These are phyloP conservation scores for Talaromyces trachyspermus DNA, from an alignment of 495 filamentous ascomycete species.

Conservation along the genomic window DNA sequence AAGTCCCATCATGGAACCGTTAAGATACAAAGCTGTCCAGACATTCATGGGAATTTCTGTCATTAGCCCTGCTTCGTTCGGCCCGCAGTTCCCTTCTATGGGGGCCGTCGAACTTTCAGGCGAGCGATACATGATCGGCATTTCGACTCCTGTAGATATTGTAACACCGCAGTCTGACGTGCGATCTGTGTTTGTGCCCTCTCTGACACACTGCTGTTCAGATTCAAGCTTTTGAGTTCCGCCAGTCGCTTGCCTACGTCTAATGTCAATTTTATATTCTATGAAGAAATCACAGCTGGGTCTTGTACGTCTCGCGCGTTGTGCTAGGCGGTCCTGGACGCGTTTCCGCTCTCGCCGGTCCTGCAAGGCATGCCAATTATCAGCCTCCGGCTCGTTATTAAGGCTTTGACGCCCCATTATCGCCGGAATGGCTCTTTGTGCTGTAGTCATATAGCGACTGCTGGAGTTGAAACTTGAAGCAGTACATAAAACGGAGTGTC, in stretches of 20 bases:
- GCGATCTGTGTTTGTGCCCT: no score
- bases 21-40: constrained; percentile 2
- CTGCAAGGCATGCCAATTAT: constrained; percentile 1
- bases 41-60: not conserved
- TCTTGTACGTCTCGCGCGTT: constrained; percentile 10
- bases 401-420: not conserved
- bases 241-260: not conserved
- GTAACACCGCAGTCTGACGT: no score
- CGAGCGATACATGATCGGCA: not conserved
- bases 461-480: no score
- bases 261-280: not conserved
- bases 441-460: no score
- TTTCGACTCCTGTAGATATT: no score
- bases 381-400: not conserved
- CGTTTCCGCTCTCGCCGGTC: constrained; percentile 7
- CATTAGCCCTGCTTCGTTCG: not conserved
- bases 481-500: no score
- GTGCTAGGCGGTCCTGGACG: constrained; percentile 12
- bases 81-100: not conserved
- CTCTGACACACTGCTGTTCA: not conserved
- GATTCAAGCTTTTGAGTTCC: not conserved
- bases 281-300: not conserved
- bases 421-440: no score
- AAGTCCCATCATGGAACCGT: constrained; percentile 10
- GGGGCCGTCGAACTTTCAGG: not conserved